These are phyloP conservation scores for Cryptococcus wingfieldii DNA, from an alignment of 1,284 basidiomycete species.

Conservation along the genomic window DNA sequence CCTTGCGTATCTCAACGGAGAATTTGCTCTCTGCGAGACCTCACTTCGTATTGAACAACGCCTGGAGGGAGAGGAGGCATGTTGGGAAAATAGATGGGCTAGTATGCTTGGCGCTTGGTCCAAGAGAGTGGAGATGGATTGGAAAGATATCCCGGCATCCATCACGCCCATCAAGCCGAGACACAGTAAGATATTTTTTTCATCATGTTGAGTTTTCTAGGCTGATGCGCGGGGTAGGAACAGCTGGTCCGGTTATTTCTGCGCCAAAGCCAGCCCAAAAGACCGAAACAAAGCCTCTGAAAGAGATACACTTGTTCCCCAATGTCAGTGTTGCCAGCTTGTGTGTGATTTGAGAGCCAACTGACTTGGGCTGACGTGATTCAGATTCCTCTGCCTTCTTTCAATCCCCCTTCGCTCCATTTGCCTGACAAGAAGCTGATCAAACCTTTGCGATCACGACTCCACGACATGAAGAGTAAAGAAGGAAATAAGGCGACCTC, in stretches of 20 bases:
- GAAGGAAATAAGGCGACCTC: neutral
- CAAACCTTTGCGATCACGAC: slow-evolving; percentile 2
- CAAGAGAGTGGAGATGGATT: slow-evolving; percentile 28
- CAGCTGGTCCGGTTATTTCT: neutral
- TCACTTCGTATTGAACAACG: slow-evolving; percentile 19
- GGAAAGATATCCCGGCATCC: slow-evolving; percentile 24
- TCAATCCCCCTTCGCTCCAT: neutral
- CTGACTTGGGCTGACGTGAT: neutral
- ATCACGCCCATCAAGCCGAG: slow-evolving; percentile 11
- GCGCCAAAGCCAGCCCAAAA: neutral
- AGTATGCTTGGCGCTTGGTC: slow-evolving; percentile 34
- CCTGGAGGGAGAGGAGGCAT: slow-evolving; percentile 23
- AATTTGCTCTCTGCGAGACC: slow-evolving; percentile 36
- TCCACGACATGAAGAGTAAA: slow-evolving; percentile 14
- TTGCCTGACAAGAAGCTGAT: neutral
- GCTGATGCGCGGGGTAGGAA: neutral
- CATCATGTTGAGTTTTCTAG: neutral
- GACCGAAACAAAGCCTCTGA: neutral
- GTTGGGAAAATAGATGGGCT: slow-evolving; percentile 45
- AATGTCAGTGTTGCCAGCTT: slow-evolving; percentile 14
- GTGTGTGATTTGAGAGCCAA: neutral
- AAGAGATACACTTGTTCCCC: slow-evolving; percentile 27
- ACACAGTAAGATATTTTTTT: slow-evolving; percentile 5
- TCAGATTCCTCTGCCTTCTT: neutral
- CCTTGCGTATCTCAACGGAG: slow-evolving; percentile 28